These are phyloP conservation scores for Leccinum aurantiacum DNA, from an alignment of 768 basidiomycete genomes.

Conservation along the genomic window DNA sequence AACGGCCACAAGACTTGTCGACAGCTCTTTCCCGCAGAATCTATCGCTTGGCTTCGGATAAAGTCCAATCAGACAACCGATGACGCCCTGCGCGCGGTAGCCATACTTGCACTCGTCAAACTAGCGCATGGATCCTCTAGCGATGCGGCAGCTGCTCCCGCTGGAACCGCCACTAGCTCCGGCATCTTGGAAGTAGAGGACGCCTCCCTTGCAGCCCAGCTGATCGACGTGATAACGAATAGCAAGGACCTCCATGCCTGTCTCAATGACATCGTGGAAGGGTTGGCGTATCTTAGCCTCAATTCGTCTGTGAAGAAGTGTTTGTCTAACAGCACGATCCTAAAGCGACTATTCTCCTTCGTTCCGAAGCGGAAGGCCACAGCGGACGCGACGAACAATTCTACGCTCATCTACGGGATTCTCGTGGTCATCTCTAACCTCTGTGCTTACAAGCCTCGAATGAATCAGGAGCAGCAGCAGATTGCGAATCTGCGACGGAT, in stretches of 20 bases:
- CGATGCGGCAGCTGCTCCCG: slow-evolving; percentile 37
- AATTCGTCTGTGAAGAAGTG: slow-evolving; percentile 61
- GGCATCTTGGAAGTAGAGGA: slow-evolving; percentile 31
- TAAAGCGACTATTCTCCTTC: slow-evolving; percentile 56
- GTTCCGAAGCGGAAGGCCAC: slow-evolving; percentile 49
- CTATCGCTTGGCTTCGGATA: slow-evolving; percentile 64
- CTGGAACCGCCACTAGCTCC: slow-evolving; percentile 11
- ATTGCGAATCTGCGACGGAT: slow-evolving; percentile 77
- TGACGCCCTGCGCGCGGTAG: slow-evolving; percentile 51
- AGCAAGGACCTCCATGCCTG: slow-evolving; percentile 39
- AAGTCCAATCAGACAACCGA: slow-evolving; percentile 51
- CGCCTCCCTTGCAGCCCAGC: slow-evolving; percentile 47
- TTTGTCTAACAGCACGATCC: slow-evolving; percentile 57
- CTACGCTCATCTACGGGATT: slow-evolving; percentile 73
- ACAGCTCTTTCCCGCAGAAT: slow-evolving; percentile 53
- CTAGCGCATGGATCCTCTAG: slow-evolving; percentile 55
- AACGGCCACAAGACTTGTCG: slow-evolving; percentile 74
- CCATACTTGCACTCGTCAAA: slow-evolving; percentile 78
- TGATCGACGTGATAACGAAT: slow-evolving; percentile 57
- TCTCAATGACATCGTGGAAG: slow-evolving; percentile 72
- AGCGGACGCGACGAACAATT: slow-evolving; percentile 34
- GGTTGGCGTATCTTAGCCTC: slow-evolving; percentile 77
- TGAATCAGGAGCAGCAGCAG: slow-evolving; percentile 81
- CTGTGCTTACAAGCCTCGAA: slow-evolving; percentile 62
- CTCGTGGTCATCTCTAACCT: slow-evolving; percentile 76